A percentile compares a stretch with the other conserved stretches of the same genome.
Conservation (phyloP, 768 basidiomycete species). For the Podaxis sp. region DNA sequence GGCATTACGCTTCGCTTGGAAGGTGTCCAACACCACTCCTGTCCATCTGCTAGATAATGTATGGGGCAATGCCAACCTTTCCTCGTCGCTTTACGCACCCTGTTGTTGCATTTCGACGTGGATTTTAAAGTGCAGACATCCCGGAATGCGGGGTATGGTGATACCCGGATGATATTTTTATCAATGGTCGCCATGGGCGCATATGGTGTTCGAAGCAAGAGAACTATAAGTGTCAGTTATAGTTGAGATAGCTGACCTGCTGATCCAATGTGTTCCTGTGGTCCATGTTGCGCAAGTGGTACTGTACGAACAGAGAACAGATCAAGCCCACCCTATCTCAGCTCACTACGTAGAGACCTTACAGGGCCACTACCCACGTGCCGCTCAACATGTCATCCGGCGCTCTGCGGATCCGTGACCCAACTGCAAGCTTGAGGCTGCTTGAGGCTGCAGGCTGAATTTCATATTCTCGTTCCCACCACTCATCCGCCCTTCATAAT, state of each 20-base stretch:
- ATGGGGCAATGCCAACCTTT: neutral
- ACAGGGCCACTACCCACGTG: too few relatives aligned
- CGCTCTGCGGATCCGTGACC: neutral
- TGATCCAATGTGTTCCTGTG: neutral
- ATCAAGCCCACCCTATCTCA: too few relatives aligned
- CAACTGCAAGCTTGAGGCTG: neutral
- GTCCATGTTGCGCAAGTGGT: neutral
- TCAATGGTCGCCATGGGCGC: neutral
- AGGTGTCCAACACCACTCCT: neutral
- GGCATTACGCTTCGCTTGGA: neutral
- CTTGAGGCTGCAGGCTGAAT: neutral
- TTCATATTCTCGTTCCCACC: too few relatives aligned
- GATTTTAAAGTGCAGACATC: too few relatives aligned
- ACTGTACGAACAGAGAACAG: neutral
- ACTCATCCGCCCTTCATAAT: neutral
- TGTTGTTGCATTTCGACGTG: neutral
- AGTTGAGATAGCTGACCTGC: neutral
- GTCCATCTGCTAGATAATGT: neutral
- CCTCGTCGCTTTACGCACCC: neutral
- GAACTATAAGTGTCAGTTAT: neutral
- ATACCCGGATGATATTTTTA: constrained; percentile 1
- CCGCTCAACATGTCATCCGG: too few relatives aligned
- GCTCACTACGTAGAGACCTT: too few relatives aligned
- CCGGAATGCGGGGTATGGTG: neutral
- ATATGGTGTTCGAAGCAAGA: neutral